phyloP scores from a whole-genome alignment of 805 yeast species.

The Deakozyma indianensis region DNA sequence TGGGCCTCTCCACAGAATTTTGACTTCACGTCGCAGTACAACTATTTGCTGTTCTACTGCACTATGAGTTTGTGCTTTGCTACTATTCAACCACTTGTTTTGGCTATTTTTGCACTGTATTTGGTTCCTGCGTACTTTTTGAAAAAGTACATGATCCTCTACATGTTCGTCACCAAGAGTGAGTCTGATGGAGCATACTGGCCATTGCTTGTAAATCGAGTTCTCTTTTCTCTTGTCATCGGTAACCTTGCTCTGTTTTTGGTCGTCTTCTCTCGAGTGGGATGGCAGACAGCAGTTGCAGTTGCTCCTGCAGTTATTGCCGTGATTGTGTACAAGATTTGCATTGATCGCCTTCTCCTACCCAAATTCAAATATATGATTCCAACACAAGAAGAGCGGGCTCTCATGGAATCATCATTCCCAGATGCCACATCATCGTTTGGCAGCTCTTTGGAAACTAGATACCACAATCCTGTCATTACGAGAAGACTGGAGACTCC shows the following conservation, averaged over 20 bases:
- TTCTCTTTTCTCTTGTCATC: conserved; percentile 20
- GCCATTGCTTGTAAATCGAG: conserved; percentile 21
- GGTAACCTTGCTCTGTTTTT: conserved; percentile 24
- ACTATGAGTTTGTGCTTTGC: conserved; percentile 24
- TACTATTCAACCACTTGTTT: conserved; percentile 24
- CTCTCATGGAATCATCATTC: conserved; percentile 3
- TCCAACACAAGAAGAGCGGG: conserved; percentile 9
- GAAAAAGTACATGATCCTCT: conserved; percentile 22
- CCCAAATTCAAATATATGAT: conserved; percentile 10
- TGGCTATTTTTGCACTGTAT: conserved; percentile 19
- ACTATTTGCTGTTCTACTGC: conserved; percentile 20
- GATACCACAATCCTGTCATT: conserved; percentile 13
- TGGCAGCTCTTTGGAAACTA: conserved; percentile 6
- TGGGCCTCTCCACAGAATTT: conserved; percentile 22
- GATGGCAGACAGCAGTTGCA: conserved; percentile 19
- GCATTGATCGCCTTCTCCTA: conserved; percentile 3
- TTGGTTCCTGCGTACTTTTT: conserved; percentile 18
- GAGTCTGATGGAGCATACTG: conserved; percentile 25
- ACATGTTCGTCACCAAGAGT: conserved; percentile 22
- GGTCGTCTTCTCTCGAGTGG: conserved; percentile 24
- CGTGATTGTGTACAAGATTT: conserved; percentile 18
- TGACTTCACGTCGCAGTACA: conserved; percentile 20
- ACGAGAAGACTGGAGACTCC: conserved; percentile 9
- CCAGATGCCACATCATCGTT: not conserved
- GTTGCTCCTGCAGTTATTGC: conserved; percentile 18